phyloP scores from a whole-genome alignment of 2,329 filamentous ascomycete species.

The Aspergillus calidoustus region DNA sequence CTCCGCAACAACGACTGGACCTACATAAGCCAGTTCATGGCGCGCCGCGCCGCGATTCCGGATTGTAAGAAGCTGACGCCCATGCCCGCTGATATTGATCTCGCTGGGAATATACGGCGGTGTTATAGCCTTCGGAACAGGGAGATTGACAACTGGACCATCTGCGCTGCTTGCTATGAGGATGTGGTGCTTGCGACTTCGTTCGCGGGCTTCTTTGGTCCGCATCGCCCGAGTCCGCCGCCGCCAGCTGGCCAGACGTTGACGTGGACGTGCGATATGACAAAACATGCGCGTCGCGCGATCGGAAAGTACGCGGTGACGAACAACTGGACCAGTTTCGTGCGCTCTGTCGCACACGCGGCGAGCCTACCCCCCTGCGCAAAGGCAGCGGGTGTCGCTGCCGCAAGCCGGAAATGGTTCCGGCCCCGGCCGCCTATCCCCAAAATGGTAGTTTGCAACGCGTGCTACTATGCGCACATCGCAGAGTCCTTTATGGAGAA shows the following conservation, averaged over 20 bases:
- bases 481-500: conserved; percentile 1
- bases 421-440: not conserved
- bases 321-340: not conserved
- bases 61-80: not conserved
- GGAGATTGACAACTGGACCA: not conserved
- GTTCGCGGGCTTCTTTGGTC: not conserved
- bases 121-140: not conserved
- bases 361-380: not conserved
- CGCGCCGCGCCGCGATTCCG: not conserved
- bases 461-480: not conserved
- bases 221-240: not conserved
- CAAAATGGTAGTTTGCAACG: not conserved
- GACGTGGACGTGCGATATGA: not conserved
- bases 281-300: not conserved
- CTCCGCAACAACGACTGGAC: conserved; percentile 5
- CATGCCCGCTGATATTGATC: not conserved
- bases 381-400: not conserved
- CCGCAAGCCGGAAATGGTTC: not conserved
- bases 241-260: not conserved
- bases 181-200: not conserved
- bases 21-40: not conserved
- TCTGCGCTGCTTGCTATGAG: conserved; percentile 7
- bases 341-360: not conserved
- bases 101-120: not conserved
- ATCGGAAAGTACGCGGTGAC: not conserved